Evolutionary conservation across 108 stramenopile species (phyloP).

Genomic region (Cylindrotheca fusiformis): DNA sequence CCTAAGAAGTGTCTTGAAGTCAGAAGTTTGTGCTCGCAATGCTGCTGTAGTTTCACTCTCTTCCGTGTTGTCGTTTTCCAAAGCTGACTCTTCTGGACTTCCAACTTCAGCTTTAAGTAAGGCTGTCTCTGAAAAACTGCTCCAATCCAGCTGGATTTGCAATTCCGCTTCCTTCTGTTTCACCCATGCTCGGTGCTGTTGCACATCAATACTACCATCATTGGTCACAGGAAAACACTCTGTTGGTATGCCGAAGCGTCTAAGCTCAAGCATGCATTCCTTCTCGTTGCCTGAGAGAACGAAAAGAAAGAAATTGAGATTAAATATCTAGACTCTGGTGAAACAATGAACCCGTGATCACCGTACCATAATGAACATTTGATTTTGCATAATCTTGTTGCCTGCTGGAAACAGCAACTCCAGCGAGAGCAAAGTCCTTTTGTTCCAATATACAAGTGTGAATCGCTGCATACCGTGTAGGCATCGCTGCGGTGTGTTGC

Average conservation of each 20-base stretch:
- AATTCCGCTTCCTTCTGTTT: neutral
- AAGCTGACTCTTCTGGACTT: no score
- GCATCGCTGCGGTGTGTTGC: neutral
- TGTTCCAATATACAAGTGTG: neutral
- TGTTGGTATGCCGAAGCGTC: conserved; percentile 25
- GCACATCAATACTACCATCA: neutral
- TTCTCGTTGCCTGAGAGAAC: no score
- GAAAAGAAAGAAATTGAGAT: no score
- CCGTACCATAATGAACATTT: neutral
- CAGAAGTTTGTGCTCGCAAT: no score
- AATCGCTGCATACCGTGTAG: neutral
- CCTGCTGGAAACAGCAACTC: neutral
- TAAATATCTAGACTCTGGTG: no score
- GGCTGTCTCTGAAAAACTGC: no score
- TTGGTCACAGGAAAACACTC: conserved; percentile 5
- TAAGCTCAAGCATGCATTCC: conserved; percentile 20
- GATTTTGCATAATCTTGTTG: neutral
- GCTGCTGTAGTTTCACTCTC: no score
- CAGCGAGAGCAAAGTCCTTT: neutral
- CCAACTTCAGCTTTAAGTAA: no score
- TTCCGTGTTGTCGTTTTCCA: no score
- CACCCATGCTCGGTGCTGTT: neutral
- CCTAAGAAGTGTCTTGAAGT: neutral
- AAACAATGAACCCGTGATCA: no score
- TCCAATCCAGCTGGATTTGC: no score